Conservation (phyloP, 371 early-diverging fungal genomes). For the Mucor piriformis region DNA sequence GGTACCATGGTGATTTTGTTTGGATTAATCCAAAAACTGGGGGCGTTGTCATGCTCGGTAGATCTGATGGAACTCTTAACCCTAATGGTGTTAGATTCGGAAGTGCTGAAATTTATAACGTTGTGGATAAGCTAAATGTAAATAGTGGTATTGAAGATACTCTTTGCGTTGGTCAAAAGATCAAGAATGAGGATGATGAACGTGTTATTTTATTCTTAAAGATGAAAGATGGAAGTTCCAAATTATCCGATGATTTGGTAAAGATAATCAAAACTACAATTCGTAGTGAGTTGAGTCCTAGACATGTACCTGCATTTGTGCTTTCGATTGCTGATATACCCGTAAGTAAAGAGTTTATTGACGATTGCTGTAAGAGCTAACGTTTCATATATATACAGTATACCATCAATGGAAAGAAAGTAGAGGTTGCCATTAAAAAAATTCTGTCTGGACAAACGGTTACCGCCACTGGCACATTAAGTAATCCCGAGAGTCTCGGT, state of each 20-base stretch:
- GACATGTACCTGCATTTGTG: conserved; percentile 93
- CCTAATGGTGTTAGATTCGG: conserved; percentile 96
- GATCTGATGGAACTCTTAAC: conserved; percentile 95
- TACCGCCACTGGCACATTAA: conserved; percentile 73
- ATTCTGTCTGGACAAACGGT: conserved; percentile 83
- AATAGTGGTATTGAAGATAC: conserved; percentile 42
- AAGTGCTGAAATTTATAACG: conserved; percentile 94
- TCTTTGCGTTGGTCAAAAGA: conserved; percentile 85
- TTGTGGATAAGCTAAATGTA: conserved; percentile 69
- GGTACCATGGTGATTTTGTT: conserved; percentile 97
- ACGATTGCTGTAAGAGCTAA: neutral
- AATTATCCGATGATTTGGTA: conserved; percentile 52
- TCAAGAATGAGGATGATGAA: conserved; percentile 79
- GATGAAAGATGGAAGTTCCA: conserved; percentile 54
- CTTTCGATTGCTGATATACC: conserved; percentile 87
- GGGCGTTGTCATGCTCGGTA: conserved; percentile 94
- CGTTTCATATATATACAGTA: conserved; percentile 63
- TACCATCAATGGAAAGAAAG: conserved; percentile 96
- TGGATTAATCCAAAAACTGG: conserved; percentile 83
- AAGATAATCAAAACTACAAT: conserved; percentile 72
- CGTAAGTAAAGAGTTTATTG: conserved; percentile 39
- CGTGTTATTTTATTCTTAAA: conserved; percentile 91
- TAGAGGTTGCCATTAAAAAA: conserved; percentile 95
- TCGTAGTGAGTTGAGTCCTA: conserved; percentile 82
- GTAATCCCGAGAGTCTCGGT: conserved; percentile 85